Conservation (phyloP, 1,139 yeast species). For the Candida dubliniensis region DNA sequence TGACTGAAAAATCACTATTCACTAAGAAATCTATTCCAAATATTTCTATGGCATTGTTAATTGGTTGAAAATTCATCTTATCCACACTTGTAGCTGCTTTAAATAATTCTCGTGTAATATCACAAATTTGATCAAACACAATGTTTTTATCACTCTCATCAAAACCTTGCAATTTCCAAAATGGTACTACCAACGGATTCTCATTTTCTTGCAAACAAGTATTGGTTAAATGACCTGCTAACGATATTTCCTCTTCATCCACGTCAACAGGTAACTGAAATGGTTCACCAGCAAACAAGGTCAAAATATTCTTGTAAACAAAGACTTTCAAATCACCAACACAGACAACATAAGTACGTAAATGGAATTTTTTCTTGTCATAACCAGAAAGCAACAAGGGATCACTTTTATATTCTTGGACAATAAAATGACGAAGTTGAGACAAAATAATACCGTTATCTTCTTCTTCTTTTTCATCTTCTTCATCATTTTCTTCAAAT, state of each 20-base stretch:
- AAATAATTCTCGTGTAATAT: conserved; percentile 69
- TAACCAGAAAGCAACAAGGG: conserved; percentile 68
- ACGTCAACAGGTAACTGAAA: conserved; percentile 44
- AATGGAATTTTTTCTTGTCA: conserved; percentile 78
- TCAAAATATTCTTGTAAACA: conserved; percentile 76
- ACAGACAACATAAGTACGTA: conserved; percentile 81
- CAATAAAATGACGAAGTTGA: conserved; percentile 85
- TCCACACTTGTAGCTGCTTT: conserved; percentile 81
- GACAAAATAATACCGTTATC: conserved; percentile 72
- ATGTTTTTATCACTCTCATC: conserved; percentile 20
- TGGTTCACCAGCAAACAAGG: conserved; percentile 67
- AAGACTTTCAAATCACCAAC: conserved; percentile 72
- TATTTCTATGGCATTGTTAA: conserved; percentile 77
- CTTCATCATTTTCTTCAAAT: conserved; percentile 68
- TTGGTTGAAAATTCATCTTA: conserved; percentile 84
- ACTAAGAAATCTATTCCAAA: conserved; percentile 89
- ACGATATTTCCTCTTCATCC: conserved; percentile 37
- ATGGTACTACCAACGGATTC: conserved; percentile 58
- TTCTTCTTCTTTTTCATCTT: conserved; percentile 28
- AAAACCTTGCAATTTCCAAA: conserved; percentile 56
- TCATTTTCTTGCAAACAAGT: conserved; percentile 76
- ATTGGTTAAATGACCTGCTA: conserved; percentile 82
- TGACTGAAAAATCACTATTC: conserved; percentile 52
- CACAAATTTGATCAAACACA: conserved; percentile 57
- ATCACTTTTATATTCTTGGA: conserved; percentile 70